Conservation (phyloP, 2,329 filamentous ascomycete species). For the Fusarium setosum region DNA sequence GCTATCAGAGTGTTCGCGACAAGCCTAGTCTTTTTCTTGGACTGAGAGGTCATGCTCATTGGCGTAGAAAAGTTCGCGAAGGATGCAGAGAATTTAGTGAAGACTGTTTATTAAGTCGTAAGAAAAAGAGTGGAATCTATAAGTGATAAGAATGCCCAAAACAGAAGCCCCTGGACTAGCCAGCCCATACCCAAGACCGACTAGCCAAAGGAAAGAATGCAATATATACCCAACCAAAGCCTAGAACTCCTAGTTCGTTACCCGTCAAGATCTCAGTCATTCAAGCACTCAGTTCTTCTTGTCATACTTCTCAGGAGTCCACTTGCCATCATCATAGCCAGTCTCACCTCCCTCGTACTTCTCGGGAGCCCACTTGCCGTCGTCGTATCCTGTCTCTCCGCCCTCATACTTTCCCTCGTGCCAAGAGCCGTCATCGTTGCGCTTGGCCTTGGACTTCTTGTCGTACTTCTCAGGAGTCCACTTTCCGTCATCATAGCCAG, state of each 20-base stretch:
- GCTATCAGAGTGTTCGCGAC: too few relatives aligned
- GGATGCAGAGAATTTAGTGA: too few relatives aligned
- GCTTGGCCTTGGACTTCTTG: background rate
- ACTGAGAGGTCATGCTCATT: too few relatives aligned
- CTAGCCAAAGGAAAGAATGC: background rate
- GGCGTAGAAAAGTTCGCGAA: too few relatives aligned
- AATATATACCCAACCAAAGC: slow-evolving; percentile 1
- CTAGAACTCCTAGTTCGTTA: background rate
- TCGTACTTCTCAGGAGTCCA: background rate
- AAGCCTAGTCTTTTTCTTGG: too few relatives aligned
- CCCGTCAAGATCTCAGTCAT: background rate
- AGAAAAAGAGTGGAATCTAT: background rate
- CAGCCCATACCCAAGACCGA: background rate
- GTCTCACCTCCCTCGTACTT: slow-evolving; percentile 14
- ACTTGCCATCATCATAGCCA: slow-evolving; percentile 7
- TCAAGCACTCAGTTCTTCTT: background rate
- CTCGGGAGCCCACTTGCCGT: slow-evolving; percentile 22
- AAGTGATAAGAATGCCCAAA: background rate
- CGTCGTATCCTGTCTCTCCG: slow-evolving; percentile 24
- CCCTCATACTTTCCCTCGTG: slow-evolving; percentile 28
- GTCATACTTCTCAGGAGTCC: slow-evolving; percentile 3
- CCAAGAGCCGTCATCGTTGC: slow-evolving; percentile 14
- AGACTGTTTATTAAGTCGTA: too few relatives aligned
- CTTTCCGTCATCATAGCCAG: background rate
- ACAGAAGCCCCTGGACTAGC: background rate